Evolutionary conservation across 345 rosid genomes (phyloP).

Genomic region (Psidium friedrichsthalianum): DNA sequence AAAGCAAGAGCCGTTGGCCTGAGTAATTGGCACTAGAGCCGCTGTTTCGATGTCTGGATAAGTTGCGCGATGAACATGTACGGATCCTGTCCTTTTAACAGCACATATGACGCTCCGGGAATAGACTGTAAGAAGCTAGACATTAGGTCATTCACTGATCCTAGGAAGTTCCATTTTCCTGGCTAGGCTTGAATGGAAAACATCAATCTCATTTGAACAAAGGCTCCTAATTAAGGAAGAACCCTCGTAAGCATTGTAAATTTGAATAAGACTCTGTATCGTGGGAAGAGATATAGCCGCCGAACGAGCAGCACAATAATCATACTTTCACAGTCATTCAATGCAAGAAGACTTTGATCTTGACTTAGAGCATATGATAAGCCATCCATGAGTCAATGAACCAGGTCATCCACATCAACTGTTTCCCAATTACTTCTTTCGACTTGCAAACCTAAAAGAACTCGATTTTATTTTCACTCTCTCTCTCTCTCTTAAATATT

Average conservation of each 20-base stretch:
- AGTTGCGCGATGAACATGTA: no score
- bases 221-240: background rate
- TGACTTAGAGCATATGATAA: background rate
- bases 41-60: background rate
- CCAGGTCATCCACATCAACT: background rate
- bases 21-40: background rate
- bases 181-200: background rate
- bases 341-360: background rate
- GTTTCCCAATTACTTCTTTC: background rate
- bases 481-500: background rate
- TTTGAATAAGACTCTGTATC: background rate
- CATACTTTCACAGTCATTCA: background rate
- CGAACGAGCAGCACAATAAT: background rate
- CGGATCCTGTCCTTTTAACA: background rate
- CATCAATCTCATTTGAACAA: background rate
- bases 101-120: background rate
- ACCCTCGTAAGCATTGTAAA: background rate
- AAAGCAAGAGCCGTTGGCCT: background rate
- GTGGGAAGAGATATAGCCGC: background rate
- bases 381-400: background rate
- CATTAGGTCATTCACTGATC: background rate
- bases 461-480: background rate
- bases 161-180: background rate
- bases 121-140: background rate
- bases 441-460: background rate